These are phyloP conservation scores for Esteya vermicola DNA, from an alignment of 2,329 filamentous ascomycete genomes.

Conservation along the genomic window DNA sequence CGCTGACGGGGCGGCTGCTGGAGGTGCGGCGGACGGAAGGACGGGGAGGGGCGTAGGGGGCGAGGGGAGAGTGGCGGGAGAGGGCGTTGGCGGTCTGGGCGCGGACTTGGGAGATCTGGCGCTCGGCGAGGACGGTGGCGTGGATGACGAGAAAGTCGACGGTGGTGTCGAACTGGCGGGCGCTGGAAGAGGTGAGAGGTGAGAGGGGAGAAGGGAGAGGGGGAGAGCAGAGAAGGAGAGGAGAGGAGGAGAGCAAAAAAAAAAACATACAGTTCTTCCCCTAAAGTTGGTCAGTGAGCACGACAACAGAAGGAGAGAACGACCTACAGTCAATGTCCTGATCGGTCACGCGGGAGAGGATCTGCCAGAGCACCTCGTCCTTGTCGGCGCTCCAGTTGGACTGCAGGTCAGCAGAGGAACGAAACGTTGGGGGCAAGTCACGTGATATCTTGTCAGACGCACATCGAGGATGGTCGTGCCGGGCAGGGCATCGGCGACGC, in stretches of 20 bases:
- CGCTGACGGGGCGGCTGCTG: not conserved
- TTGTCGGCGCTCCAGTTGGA: slow-evolving; percentile 80
- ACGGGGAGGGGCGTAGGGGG: slow-evolving; percentile 31
- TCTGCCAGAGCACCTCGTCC: slow-evolving; percentile 79
- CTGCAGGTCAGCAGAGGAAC: slow-evolving; percentile 26
- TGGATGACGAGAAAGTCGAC: slow-evolving; percentile 84
- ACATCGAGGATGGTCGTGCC: slow-evolving; percentile 43
- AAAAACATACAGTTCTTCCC: slow-evolving; percentile 62
- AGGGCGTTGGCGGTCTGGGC: slow-evolving; percentile 72
- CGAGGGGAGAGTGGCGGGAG: slow-evolving; percentile 36
- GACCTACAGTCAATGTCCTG: slow-evolving; percentile 73
- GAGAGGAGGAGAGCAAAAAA: too few relatives aligned
- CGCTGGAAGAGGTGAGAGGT: slow-evolving; percentile 30
- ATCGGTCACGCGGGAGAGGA: slow-evolving; percentile 69
- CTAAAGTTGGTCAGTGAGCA: slow-evolving; percentile 27
- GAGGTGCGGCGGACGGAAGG: not conserved
- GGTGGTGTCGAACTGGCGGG: slow-evolving; percentile 66
- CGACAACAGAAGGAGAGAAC: not conserved
- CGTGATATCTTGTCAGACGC: slow-evolving; percentile 19
- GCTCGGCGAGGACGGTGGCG: slow-evolving; percentile 84
- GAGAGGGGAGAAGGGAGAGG: not conserved
- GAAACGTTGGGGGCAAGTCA: too few relatives aligned
- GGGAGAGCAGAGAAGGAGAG: not conserved
- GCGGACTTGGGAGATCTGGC: slow-evolving; percentile 77
- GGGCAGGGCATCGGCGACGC: too few relatives aligned